Percentiles rank a stretch among this genome's conserved stretches.
These are phyloP conservation scores for Microbotryum scabiosae DNA, from an alignment of 1,284 basidiomycete genomes.

Conservation along the genomic window DNA sequence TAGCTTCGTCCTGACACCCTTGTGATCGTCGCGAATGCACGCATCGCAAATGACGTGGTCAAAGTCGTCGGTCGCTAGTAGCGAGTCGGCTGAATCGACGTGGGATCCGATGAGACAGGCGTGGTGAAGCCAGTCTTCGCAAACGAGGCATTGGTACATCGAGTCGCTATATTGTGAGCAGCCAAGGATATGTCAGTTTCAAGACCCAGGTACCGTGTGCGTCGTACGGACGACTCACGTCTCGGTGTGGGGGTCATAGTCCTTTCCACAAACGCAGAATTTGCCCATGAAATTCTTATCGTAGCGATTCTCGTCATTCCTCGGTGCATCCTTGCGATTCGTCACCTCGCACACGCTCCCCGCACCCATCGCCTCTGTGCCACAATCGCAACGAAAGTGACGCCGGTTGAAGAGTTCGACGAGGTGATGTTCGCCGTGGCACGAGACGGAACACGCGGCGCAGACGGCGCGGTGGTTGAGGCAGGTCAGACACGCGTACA, in stretches of 20 bases:
- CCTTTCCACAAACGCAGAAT: conserved; percentile 42
- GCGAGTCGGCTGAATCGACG: conserved; percentile 5
- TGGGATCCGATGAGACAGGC: conserved; percentile 34
- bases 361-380: conserved; percentile 28
- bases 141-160: conserved; percentile 42
- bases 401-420: conserved; percentile 34
- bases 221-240: conserved; percentile 13
- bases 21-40: conserved; percentile 10
- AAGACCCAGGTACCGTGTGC: neutral
- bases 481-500: conserved; percentile 36
- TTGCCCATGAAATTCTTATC: conserved; percentile 39
- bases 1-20: conserved; percentile 3
- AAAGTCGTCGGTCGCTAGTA: conserved; percentile 29
- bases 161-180: conserved; percentile 4
- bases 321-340: conserved; percentile 20
- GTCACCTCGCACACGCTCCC: conserved; percentile 24
- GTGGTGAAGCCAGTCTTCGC: conserved; percentile 44
- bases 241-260: conserved; percentile 42
- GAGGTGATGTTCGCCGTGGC: conserved; percentile 38
- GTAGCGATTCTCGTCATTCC: conserved; percentile 32
- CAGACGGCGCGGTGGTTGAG: conserved; percentile 41
- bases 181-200: neutral
- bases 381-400: conserved; percentile 34
- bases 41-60: conserved; percentile 30
- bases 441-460: conserved; percentile 40